These are phyloP conservation scores for Scheffersomyces illinoinensis DNA, from an alignment of 1,139 yeast species.

Conservation along the genomic window DNA sequence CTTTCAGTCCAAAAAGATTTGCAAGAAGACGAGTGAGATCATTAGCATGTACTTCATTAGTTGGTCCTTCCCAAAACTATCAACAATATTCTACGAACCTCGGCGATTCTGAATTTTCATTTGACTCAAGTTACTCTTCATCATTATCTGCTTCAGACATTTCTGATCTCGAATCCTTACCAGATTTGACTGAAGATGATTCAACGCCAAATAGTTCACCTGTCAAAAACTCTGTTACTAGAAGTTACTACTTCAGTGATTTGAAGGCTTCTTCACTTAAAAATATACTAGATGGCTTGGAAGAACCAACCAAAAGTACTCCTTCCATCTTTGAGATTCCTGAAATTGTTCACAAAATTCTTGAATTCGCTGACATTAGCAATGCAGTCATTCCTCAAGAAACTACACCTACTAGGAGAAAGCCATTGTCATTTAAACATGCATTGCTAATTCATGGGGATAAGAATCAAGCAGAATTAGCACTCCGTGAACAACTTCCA, in stretches of 20 bases:
- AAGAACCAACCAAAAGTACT: background rate
- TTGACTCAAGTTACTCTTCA: constrained; percentile 10
- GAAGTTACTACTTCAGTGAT: constrained; percentile 5
- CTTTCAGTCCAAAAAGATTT: constrained; percentile 7
- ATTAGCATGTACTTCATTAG: constrained; percentile 1
- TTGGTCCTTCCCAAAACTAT: background rate
- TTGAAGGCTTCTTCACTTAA: background rate
- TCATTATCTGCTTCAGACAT: constrained; percentile 6
- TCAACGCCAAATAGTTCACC: constrained; percentile 31
- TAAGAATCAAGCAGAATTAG: constrained; percentile 46
- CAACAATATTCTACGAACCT: background rate
- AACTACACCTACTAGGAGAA: constrained; percentile 57
- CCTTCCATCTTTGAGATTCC: constrained; percentile 70
- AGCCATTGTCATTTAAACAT: constrained; percentile 67
- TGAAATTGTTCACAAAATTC: constrained; percentile 66
- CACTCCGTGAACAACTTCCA: constrained; percentile 42
- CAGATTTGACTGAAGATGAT: constrained; percentile 38
- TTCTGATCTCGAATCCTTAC: constrained; percentile 39
- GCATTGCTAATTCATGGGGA: constrained; percentile 51
- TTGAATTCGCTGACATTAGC: constrained; percentile 57
- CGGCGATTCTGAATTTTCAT: constrained; percentile 18
- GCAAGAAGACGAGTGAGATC: constrained; percentile 12
- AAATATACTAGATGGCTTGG: background rate
- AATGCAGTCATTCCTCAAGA: constrained; percentile 58
- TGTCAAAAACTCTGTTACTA: constrained; percentile 8